phyloP scores from a whole-genome alignment of 208 protist species.

The Acanthamoeba sp. region DNA sequence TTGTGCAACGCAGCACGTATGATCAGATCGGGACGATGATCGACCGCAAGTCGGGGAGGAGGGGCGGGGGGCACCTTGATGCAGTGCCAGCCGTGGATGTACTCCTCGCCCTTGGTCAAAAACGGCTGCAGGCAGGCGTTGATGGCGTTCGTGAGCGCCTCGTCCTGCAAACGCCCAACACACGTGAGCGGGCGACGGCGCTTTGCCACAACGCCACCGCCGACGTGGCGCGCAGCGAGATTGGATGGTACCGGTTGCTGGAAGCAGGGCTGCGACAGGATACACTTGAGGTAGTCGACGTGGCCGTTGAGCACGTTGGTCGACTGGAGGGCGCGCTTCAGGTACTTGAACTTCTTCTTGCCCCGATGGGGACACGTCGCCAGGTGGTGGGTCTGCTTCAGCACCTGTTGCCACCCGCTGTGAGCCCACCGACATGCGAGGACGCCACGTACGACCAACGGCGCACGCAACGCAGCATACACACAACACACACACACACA shows the following conservation, averaged over 20 bases:
- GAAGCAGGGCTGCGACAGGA: conserved; percentile 51
- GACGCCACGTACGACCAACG: neutral
- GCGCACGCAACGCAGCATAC: neutral
- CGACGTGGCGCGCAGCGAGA: no score
- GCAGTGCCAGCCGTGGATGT: conserved; percentile 56
- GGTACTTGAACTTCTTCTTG: conserved; percentile 25
- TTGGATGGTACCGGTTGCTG: conserved; percentile 53
- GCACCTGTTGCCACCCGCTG: neutral
- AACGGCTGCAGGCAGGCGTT: neutral
- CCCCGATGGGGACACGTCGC: neutral
- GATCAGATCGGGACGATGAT: no score
- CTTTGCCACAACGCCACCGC: no score
- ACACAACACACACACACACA: neutral
- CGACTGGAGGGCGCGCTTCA: neutral
- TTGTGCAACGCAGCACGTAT: no score
- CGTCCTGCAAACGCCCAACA: neutral
- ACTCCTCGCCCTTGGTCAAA: conserved; percentile 13
- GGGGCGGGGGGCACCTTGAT: no score
- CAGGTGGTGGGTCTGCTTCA: neutral
- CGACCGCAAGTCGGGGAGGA: no score
- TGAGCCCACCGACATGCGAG: neutral
- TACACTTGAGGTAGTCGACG: conserved; percentile 29
- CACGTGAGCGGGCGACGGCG: neutral
- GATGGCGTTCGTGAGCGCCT: neutral
- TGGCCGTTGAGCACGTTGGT: conserved; percentile 29